These are phyloP conservation scores for Hyparrhenia diplandra DNA, from an alignment of 176 grass and related monocot genomes.

Conservation along the genomic window DNA sequence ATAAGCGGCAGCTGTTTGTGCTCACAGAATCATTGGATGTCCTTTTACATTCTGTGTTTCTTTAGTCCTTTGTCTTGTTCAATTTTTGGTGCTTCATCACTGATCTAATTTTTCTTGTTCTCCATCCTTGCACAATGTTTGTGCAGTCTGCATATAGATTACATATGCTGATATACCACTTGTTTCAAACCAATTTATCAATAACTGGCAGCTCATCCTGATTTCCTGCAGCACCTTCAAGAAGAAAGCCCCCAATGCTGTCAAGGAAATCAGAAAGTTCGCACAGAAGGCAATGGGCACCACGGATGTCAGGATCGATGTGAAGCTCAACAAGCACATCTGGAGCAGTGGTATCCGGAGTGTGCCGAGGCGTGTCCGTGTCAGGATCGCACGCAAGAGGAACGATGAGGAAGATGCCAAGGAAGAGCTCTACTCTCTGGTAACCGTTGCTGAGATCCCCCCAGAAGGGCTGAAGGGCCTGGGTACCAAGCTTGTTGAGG, in stretches of 20 bases:
- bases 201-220: not conserved
- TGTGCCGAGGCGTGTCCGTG: constrained; percentile 70
- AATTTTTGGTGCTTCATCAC: too few species aligned
- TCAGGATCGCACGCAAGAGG: constrained; percentile 85
- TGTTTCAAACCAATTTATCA: not conserved
- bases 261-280: constrained; percentile 50
- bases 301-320: constrained; percentile 35
- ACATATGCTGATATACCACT: not conserved
- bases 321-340: constrained; percentile 97
- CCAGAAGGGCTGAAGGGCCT: constrained; percentile 71
- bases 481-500: constrained; percentile 71
- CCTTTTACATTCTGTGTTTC: not conserved
- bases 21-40: not conserved
- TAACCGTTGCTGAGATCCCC: constrained; percentile 75
- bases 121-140: not conserved
- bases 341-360: constrained; percentile 88
- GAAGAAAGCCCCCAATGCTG: constrained; percentile 40
- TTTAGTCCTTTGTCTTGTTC: not conserved
- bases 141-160: not conserved
- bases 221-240: constrained; percentile 46
- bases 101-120: not conserved
- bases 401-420: constrained; percentile 92
- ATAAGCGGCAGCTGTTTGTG: not conserved
- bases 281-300: constrained; percentile 42
- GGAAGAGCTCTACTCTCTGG: constrained; percentile 90